phyloP scores from a whole-genome alignment of 176 grass and related monocot genomes.

The Carex cristatella region DNA sequence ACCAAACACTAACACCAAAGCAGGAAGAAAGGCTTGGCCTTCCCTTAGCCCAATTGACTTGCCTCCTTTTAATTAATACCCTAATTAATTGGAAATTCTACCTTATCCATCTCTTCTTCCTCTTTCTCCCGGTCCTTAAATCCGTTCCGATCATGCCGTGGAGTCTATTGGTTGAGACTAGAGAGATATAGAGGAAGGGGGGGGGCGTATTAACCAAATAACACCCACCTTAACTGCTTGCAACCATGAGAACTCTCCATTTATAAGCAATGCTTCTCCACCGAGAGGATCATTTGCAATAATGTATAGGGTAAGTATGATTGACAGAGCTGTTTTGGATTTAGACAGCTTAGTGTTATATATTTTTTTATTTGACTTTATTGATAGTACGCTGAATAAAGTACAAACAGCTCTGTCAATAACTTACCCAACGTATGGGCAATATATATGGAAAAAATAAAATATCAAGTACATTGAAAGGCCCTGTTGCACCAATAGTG shows the following conservation, averaged over 20 bases:
- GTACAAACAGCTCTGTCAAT: too few relatives aligned
- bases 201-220: not conserved
- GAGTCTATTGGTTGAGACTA: not conserved
- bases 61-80: conserved; percentile 39
- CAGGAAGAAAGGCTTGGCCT: conserved; percentile 79
- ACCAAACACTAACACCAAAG: conserved; percentile 18
- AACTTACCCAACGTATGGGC: too few relatives aligned
- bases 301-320: not conserved
- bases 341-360: too few relatives aligned
- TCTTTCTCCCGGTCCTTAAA: not conserved
- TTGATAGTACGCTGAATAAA: too few relatives aligned
- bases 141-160: not conserved
- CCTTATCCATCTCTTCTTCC: not conserved
- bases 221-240: not conserved
- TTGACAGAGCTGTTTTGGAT: too few relatives aligned
- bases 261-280: not conserved
- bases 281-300: not conserved
- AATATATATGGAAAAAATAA: not conserved
- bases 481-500: not conserved
- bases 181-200: not conserved
- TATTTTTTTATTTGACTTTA: too few relatives aligned
- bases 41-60: conserved; percentile 72
- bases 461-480: not conserved
- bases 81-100: not conserved
- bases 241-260: not conserved